Evolutionary conservation across 2,329 filamentous ascomycete genomes (phyloP).

Genomic region (Colletotrichum aenigma): DNA sequence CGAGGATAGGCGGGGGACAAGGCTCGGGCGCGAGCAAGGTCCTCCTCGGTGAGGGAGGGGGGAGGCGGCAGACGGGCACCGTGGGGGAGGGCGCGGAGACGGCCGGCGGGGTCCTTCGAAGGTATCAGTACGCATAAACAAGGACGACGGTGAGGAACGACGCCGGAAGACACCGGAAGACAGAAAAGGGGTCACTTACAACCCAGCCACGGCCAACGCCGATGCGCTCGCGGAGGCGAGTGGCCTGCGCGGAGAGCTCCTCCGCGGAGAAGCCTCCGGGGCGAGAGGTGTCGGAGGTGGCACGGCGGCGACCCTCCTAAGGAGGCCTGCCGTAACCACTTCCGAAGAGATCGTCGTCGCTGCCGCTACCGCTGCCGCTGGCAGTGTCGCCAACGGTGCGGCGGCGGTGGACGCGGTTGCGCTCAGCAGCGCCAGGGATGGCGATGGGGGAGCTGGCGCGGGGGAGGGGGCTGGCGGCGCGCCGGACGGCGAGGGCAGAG

Average conservation of each 20-base stretch:
- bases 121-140: not conserved
- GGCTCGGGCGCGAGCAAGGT: not conserved
- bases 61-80: slow-evolving; percentile 2
- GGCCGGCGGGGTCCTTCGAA: slow-evolving; percentile 3
- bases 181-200: not conserved
- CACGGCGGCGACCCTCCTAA: slow-evolving; percentile 9
- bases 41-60: slow-evolving; percentile 3
- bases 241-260: not conserved
- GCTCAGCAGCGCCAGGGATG: not conserved
- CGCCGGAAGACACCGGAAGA: not conserved
- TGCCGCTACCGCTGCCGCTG: not conserved
- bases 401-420: not conserved
- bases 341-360: not conserved
- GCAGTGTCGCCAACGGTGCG: not conserved
- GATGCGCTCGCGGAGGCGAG: not conserved
- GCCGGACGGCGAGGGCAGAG: not conserved
- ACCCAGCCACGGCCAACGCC: not conserved
- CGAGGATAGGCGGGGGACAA: not conserved
- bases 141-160: not conserved
- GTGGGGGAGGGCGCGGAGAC: not conserved
- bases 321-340: not conserved
- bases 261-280: not conserved
- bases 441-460: not conserved
- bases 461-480: not conserved
- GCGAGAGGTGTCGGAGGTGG: slow-evolving; percentile 8